These are phyloP conservation scores for Fagopyrum esculentum DNA, from an alignment of 148 eudicot genomes.

Conservation along the genomic window DNA sequence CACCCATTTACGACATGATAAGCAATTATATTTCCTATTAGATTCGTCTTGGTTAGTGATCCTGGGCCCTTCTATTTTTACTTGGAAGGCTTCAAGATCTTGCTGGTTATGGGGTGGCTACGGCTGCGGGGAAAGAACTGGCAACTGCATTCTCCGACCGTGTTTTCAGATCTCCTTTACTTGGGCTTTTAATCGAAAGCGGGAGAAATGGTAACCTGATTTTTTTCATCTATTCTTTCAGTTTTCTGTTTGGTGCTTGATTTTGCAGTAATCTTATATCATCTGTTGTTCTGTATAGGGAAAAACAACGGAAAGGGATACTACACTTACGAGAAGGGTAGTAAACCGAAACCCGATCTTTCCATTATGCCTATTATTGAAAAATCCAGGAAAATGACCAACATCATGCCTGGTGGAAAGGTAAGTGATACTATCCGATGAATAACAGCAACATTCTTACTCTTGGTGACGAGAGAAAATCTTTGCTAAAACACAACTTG, in stretches of 20 bases:
- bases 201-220: slow-evolving; percentile 74
- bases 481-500: background rate
- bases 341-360: slow-evolving; percentile 83
- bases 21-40: background rate
- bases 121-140: slow-evolving; percentile 46
- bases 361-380: slow-evolving; percentile 72
- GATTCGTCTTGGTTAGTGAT: too few species aligned
- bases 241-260: background rate
- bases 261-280: background rate
- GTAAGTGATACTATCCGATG: slow-evolving; percentile 21
- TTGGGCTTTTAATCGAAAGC: slow-evolving; percentile 56
- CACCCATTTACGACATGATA: background rate
- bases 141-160: slow-evolving; percentile 57
- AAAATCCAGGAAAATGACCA: slow-evolving; percentile 66
- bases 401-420: slow-evolving; percentile 85
- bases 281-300: slow-evolving; percentile 32
- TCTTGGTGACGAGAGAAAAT: background rate
- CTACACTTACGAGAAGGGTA: slow-evolving; percentile 78
- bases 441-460: background rate
- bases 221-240: background rate
- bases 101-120: slow-evolving; percentile 79
- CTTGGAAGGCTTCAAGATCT: slow-evolving; percentile 68
- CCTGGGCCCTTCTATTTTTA: background rate
- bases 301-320: slow-evolving; percentile 91
- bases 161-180: slow-evolving; percentile 46